Evolutionary conservation across 2,329 filamentous ascomycete genomes (phyloP), one percentile per base, ranked within the genome.

Genomic region (Gliomastix tumulicola): DNA sequence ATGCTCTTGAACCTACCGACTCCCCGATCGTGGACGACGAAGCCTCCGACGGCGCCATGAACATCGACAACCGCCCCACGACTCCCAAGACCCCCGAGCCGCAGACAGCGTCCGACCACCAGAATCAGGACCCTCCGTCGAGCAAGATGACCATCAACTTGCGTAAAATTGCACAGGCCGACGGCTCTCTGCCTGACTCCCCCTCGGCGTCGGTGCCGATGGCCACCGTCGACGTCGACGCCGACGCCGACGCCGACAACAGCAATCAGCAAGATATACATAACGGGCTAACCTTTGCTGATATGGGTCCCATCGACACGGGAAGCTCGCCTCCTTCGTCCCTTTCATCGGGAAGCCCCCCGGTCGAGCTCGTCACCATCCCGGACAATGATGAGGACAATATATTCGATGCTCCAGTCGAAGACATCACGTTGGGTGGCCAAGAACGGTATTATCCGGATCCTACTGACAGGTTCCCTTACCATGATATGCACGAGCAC

Each of bases 111-210:
- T 21, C 32, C 22, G 33, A 18, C 21, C 28, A 17, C 7, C 31
- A 21, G 12, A 28, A n/a, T 15, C 7, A 59, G 15, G 66, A 66
- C 27, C 63, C 66, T 25, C 65, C 69, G 23, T 75, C 75, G 4
- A 79, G 71, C 54, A 69, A 64, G 49, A 71, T 80, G 34, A 80
- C 76, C 9, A 69, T 81, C 37, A 80, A 79, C 48, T 59, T 80
- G 34, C 71, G 76, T 40, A 69, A 69, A 46, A 49, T n/a, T n/a
- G n/a, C n/a, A n/a, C n/a, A n/a, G n/a, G n/a, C n/a, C n/a, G n/a
- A n/a, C n/a, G n/a, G n/a, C n/a, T n/a, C n/a, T n/a, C n/a, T n/a
- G n/a, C n/a, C n/a, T n/a, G n/a, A n/a, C n/a, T n/a, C n/a, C n/a
- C n/a, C n/a, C n/a, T n/a, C n/a, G n/a, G n/a, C n/a, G n/a, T n/a